A percentile compares a stretch with the other conserved stretches of the same genome.
Conservation (phyloP, 1,284 basidiomycete species). For the Sutorius eximius region DNA sequence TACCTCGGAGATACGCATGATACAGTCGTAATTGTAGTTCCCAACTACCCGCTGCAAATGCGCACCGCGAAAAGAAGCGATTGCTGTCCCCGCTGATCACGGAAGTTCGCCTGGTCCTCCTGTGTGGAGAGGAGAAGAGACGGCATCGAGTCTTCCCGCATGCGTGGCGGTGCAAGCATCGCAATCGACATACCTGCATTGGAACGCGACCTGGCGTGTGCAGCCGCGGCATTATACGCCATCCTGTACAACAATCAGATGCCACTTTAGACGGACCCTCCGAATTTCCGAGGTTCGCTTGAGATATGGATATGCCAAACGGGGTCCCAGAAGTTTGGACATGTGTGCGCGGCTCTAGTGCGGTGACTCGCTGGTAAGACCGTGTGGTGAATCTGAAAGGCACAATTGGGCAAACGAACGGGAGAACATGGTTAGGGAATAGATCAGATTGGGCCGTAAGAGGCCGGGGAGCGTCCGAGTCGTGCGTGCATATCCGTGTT, state of each 20-base stretch:
- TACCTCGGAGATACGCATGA: conserved; percentile 10
- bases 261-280: conserved; percentile 59
- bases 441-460: conserved; percentile 44
- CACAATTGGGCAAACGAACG: conserved; percentile 53
- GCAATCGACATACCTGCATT: background rate
- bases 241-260: conserved; percentile 64
- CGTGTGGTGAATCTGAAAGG: conserved; percentile 28
- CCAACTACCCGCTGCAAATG: conserved; percentile 45
- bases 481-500: conserved; percentile 32
- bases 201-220: conserved; percentile 27
- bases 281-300: conserved; percentile 53
- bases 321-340: conserved; percentile 18
- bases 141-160: background rate
- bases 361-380: background rate
- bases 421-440: conserved; percentile 61
- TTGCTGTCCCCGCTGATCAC: conserved; percentile 24
- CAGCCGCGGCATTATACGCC: conserved; percentile 51
- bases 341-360: conserved; percentile 24
- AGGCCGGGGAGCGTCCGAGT: conserved; percentile 14
- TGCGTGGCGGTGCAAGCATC: conserved; percentile 12
- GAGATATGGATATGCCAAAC: conserved; percentile 35
- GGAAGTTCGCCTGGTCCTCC: conserved; percentile 12
- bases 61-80: conserved; percentile 60
- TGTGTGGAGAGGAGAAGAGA: conserved; percentile 16
- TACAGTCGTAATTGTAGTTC: conserved; percentile 10